Conservation (phyloP, 1,139 yeast genomes). For the Hansenula lynferdii region DNA sequence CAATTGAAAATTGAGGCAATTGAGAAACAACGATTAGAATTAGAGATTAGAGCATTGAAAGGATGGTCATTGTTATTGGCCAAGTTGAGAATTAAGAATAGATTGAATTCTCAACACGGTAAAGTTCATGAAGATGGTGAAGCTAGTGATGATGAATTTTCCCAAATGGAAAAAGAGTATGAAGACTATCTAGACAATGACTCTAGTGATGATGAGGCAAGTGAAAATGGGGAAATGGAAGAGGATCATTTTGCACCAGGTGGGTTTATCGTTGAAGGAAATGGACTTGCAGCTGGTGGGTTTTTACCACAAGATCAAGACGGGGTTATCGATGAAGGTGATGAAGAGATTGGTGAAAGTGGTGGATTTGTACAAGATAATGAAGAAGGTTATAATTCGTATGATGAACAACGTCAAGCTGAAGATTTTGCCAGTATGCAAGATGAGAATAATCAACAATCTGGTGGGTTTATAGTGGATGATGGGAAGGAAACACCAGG, state of each 20-base stretch:
- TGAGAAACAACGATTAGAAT: conserved; percentile 40
- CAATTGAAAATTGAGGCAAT: conserved; percentile 52
- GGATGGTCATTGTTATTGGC: conserved; percentile 73
- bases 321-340: conserved; percentile 5
- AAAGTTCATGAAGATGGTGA: conserved; percentile 29
- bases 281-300: conserved; percentile 2
- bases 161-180: conserved; percentile 7
- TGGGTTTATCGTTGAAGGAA: conserved; percentile 12
- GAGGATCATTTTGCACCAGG: conserved; percentile 1
- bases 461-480: conserved; percentile 6
- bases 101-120: conserved; percentile 68
- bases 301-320: not conserved
- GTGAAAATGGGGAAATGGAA: not conserved
- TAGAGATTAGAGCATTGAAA: conserved; percentile 49
- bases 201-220: conserved; percentile 6
- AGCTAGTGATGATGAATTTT: conserved; percentile 13
- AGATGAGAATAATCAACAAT: not conserved
- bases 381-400: not conserved
- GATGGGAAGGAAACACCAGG: not conserved
- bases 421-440: not conserved
- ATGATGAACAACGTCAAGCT: not conserved
- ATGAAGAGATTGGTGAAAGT: not conserved
- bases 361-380: conserved; percentile 8
- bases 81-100: conserved; percentile 65
- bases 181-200: conserved; percentile 12